Evolutionary conservation across 1,139 yeast species (phyloP), one percentile per base, ranked within the genome.

Genomic region (Scheffersomyces quercinus): DNA sequence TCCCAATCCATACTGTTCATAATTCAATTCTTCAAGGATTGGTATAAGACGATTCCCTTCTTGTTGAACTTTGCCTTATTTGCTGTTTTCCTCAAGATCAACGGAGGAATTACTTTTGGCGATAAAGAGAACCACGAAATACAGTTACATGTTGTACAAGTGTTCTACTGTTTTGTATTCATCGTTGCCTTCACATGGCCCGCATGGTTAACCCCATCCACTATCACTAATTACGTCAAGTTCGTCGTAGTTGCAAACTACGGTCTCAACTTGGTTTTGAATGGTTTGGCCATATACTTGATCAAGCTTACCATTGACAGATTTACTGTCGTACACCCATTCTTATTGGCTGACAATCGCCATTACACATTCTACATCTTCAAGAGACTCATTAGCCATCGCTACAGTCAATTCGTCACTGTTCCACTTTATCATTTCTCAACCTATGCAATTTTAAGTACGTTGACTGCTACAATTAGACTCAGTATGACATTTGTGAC

Each of bases 321-420:
- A 42, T 85, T 78, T 58, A 87, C 97, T 0, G 72, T 85, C 8
- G 83, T 83, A 4, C 99, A 95, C 60, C 97, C 98, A 9, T 95
- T 91, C 63, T 64, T 93, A 35, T 72, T 91, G 39, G 96, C 99
- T 0, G 99, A 95, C 62, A 95, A 95, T 65, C 81, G 99, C 50
- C 99, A 93, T 61, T 89, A 83, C 60, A 83, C 96, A 0, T 93
- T 93, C 60, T 95, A 93, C 65, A 67, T 93, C 32, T 88, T 87
- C 79, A 79, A 81, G 44, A 78, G 78, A 46, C 56, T 91, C 13
- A 71, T 88, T 35, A 64, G 71, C 48, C 68, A 69, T 29, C 64
- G 60, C 14, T 61, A 73, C 54, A 65, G 75, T 48, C 59, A 76
- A 39, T 56, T 72, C 46, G 60, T 75, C 39, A 62, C 83, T 52